Evolutionary conservation across 2,329 filamentous ascomycete species (phyloP).

Genomic region (Fusarium chlamydosporum): DNA sequence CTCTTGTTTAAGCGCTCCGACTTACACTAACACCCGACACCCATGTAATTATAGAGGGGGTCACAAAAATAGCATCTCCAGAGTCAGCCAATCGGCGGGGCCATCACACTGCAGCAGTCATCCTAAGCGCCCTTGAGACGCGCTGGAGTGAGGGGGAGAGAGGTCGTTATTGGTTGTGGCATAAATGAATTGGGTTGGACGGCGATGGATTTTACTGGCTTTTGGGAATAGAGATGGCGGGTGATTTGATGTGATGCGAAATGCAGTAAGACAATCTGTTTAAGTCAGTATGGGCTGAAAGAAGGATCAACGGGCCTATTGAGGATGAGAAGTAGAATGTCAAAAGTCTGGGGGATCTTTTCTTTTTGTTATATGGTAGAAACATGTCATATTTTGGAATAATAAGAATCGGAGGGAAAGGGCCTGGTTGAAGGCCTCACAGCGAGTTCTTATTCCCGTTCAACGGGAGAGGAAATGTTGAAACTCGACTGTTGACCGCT

Average conservation of each 20-base stretch:
- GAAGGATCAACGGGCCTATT: constrained; percentile 8
- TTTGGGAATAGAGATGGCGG: constrained; percentile 14
- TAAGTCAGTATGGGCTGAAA: constrained; percentile 23
- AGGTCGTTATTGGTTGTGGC: constrained; percentile 15
- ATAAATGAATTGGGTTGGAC: constrained; percentile 26
- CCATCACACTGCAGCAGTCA: constrained; percentile 53
- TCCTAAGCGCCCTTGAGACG: constrained; percentile 45
- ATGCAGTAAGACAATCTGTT: constrained; percentile 20
- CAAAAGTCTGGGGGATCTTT: background rate
- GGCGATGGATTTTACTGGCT: constrained; percentile 31
- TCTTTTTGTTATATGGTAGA: background rate
- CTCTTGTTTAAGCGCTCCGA: constrained; percentile 42
- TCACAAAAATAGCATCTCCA: constrained; percentile 44
- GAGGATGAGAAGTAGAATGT: background rate
- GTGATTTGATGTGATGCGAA: constrained; percentile 39
- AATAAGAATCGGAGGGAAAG: background rate
- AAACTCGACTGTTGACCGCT: constrained; percentile 36
- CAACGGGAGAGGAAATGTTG: background rate
- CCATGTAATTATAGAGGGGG: background rate
- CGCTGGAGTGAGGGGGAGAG: constrained; percentile 38
- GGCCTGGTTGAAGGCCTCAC: constrained; percentile 7
- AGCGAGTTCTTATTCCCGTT: constrained; percentile 20
- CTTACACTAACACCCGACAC: constrained; percentile 20
- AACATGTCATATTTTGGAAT: background rate
- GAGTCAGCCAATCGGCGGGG: constrained; percentile 48